Evolutionary conservation across 1,284 basidiomycete species (phyloP).

Genomic region (Ustilago tritici): DNA sequence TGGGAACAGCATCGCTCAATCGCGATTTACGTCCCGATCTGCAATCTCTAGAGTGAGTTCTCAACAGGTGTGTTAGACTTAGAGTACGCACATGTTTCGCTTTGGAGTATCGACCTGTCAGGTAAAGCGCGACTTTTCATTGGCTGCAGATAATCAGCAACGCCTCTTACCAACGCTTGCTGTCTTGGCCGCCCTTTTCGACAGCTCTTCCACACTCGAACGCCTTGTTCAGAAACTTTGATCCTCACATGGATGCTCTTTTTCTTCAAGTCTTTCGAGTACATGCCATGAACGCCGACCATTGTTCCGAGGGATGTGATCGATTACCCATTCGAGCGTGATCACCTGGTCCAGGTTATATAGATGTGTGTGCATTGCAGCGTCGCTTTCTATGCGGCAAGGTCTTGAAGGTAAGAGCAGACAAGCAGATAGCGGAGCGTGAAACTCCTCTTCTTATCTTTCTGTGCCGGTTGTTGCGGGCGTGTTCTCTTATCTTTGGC

Average conservation of each 20-base stretch:
- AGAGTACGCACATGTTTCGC: neutral
- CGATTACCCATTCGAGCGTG: neutral
- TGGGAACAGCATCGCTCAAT: no score
- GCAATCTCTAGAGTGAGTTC: no score
- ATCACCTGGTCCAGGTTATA: neutral
- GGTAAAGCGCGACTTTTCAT: conserved; percentile 30
- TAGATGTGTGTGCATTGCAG: conserved; percentile 7
- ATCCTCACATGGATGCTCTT: neutral
- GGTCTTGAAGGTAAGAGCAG: neutral
- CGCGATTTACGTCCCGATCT: no score
- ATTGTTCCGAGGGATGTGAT: conserved; percentile 2
- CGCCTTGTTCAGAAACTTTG: neutral
- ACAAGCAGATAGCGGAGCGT: neutral
- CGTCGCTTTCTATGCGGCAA: neutral
- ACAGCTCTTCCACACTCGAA: neutral
- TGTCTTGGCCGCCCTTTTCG: neutral
- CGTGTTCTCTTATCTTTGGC: neutral
- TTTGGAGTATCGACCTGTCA: neutral
- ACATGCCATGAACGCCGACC: neutral
- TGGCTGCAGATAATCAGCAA: conserved; percentile 36
- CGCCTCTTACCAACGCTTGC: neutral
- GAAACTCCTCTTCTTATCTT: neutral
- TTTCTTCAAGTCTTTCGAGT: neutral
- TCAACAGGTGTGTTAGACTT: neutral
- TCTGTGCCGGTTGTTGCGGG: neutral